phyloP scores from a whole-genome alignment of 768 basidiomycete species.

The Scleroderma bovista region DNA sequence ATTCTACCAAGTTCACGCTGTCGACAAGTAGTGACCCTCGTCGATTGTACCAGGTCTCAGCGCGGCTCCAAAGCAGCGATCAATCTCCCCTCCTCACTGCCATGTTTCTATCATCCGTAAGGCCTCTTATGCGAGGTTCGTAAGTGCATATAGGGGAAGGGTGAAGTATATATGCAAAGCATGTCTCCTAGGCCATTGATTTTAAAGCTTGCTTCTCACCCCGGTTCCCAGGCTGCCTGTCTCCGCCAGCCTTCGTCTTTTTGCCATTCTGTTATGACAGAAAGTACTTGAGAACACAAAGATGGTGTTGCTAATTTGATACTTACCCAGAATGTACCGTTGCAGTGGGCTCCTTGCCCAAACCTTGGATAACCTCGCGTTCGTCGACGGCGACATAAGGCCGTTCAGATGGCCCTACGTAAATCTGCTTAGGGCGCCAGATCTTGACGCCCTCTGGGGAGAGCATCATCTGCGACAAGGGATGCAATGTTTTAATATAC shows the following conservation, averaged over 20 bases:
- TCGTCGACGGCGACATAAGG: constrained; percentile 66
- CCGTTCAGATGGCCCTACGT: constrained; percentile 68
- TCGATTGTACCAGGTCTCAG: too few species aligned
- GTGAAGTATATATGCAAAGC: too few species aligned
- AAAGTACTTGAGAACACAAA: not conserved
- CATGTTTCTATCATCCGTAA: too few species aligned
- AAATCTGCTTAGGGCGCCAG: constrained; percentile 87
- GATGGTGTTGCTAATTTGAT: not conserved
- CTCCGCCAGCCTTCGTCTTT: constrained; percentile 27
- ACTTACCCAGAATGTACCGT: constrained; percentile 76
- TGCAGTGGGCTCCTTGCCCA: constrained; percentile 52
- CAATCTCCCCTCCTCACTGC: too few species aligned
- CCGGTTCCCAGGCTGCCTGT: constrained; percentile 7
- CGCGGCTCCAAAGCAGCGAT: too few species aligned
- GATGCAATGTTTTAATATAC: constrained; percentile 2
- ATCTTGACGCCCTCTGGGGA: constrained; percentile 88
- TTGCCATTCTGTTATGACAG: constrained; percentile 22
- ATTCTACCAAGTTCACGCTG: too few species aligned
- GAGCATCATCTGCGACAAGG: constrained; percentile 71
- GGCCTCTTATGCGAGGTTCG: too few species aligned
- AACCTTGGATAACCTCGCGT: constrained; percentile 49
- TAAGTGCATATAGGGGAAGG: too few species aligned
- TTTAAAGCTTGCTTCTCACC: constrained; percentile 23
- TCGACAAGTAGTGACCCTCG: too few species aligned
- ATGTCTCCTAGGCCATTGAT: not conserved